Base-by-base conservation (phyloP, 345 rosid genomes). In the Punica granatum region DNA sequence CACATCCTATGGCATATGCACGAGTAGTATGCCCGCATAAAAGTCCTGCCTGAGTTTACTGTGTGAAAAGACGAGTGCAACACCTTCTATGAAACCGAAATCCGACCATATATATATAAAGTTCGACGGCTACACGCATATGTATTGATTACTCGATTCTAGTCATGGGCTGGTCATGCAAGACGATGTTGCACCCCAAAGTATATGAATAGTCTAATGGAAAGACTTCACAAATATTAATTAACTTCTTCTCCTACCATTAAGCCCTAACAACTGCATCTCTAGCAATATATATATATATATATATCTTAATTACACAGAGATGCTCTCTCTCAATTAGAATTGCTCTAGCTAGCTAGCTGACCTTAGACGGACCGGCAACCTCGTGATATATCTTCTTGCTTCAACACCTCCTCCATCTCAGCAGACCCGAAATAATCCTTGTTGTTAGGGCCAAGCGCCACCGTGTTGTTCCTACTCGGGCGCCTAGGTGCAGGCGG, bases 401-500 rank as follows among this genome's bases (percentile, higher is more conserved):
- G 23, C 70, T 36, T 26, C 42, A 54, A 42, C 15, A 42, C 32
- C 62, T 67, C 70, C 62, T 67, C 49, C 35, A 54, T 33, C 0
- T 1, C 70, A 18, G 63, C 35, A 4, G 70, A 37, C 6, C 31
- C 48, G 15, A 67, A 34, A 6, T 60, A 30, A 4, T 37, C 19
- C 51, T 25, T 41, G 33, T 10, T 15, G 2, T 16, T 43, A 42
- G 13, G 16, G 19, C 51, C 51, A 1, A 26, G 30, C 34, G 33
- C 2, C 23, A 19, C 11, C 49, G 12, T 42, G 13, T 10, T 2
- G 6, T 18, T 44, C 46, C 53, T 65, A 23, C 35, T 65, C 11
- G 54, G 48, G 16, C 74, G 68, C 73, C 59, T 77, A 1, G 79
- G 84, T 0, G 84, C 78, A 0, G 84, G 81, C 9, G 84, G 81